phyloP scores from a whole-genome alignment of 2,329 filamentous ascomycete genomes.

The Aspergillus alliaceus region DNA sequence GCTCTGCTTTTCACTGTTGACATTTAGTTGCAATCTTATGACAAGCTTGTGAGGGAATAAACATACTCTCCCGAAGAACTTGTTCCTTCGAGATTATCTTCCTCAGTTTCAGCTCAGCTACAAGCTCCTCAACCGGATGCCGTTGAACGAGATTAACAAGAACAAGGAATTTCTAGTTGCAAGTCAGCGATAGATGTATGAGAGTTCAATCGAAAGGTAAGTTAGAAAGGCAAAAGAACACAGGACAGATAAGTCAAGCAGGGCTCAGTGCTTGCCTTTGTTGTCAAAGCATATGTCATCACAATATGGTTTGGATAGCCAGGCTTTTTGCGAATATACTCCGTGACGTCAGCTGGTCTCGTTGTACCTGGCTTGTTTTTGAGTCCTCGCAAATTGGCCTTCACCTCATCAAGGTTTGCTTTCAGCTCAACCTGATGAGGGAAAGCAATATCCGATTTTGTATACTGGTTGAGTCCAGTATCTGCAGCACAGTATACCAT shows the following conservation, averaged over 20 bases:
- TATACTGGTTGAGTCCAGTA: constrained; percentile 56
- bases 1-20: constrained; percentile 72
- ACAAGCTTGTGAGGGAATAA: constrained; percentile 2
- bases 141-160: constrained; percentile 74
- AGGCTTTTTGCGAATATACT: constrained; percentile 65
- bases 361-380: constrained; percentile 97
- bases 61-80: constrained; percentile 77
- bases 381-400: constrained; percentile 87
- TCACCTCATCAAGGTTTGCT: constrained; percentile 83
- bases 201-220: background rate
- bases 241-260: background rate
- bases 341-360: constrained; percentile 86
- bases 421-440: constrained; percentile 91
- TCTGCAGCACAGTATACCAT: constrained; percentile 82
- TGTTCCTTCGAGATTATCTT: constrained; percentile 76
- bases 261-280: constrained; percentile 62
- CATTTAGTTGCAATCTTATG: constrained; percentile 17
- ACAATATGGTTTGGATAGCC: constrained; percentile 75
- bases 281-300: constrained; percentile 89
- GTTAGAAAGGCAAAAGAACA: background rate
- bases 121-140: constrained; percentile 70
- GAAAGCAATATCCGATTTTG: constrained; percentile 72
- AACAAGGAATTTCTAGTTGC: constrained; percentile 67
- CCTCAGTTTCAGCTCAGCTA: constrained; percentile 63
- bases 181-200: background rate